These are phyloP conservation scores for Gracilariopsis chorda DNA, from an alignment of 23 red algal genomes.

Conservation along the genomic window DNA sequence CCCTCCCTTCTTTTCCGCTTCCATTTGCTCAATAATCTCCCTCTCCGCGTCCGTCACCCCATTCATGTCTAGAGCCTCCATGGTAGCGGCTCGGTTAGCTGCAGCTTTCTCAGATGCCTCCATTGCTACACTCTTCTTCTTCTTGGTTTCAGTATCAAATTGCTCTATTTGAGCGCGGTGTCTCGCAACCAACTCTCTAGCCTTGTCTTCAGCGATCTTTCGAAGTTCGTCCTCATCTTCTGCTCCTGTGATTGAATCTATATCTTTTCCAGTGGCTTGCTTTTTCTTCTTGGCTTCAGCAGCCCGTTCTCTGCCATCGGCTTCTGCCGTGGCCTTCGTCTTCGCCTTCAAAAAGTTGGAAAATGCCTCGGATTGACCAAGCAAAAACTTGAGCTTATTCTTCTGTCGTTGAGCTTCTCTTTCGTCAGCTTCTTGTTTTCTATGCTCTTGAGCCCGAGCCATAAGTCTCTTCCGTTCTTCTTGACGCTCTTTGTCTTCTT, in stretches of 20 bases:
- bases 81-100: conserved; percentile 55
- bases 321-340: conserved; percentile 75
- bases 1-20: conserved; percentile 25
- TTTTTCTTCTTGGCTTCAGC: conserved; percentile 28
- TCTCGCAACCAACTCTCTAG: conserved; percentile 37
- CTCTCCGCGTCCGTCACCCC: conserved; percentile 42
- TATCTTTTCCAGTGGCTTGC: neutral
- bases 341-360: conserved; percentile 82
- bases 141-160: conserved; percentile 61
- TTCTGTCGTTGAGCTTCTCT: conserved; percentile 84
- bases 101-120: conserved; percentile 63
- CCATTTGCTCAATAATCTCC: conserved; percentile 33
- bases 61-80: conserved; percentile 60
- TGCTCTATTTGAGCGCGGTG: conserved; percentile 50
- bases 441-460: conserved; percentile 58
- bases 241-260: conserved; percentile 65
- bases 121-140: conserved; percentile 42
- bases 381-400: conserved; percentile 87
- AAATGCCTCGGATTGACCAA: conserved; percentile 86
- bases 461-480: conserved; percentile 70
- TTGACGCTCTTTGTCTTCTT: conserved; percentile 78
- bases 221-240: conserved; percentile 74
- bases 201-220: conserved; percentile 48
- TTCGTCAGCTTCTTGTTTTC: conserved; percentile 73
- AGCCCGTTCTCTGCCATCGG: conserved; percentile 17